Evolutionary conservation across 495 filamentous ascomycete species (phyloP).

Genomic region (Neurospora hispaniola): DNA sequence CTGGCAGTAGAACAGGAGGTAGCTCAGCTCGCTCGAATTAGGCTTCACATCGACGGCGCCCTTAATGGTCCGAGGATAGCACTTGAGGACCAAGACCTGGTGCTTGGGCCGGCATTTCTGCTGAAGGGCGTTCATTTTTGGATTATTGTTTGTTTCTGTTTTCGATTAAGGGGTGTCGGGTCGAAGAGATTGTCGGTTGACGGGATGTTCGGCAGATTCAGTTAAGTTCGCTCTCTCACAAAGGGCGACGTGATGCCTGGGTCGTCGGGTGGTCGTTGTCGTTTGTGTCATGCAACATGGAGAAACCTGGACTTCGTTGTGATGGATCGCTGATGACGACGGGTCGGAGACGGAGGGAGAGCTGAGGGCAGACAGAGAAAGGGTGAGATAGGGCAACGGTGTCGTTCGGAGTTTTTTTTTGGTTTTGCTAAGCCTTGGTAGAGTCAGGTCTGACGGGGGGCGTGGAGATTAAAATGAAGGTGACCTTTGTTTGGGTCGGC

Average conservation of each 20-base stretch:
- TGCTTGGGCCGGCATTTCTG: constrained; percentile 74
- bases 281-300: background rate
- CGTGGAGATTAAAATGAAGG: constrained; percentile 1
- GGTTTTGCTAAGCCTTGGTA: background rate
- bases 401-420: background rate
- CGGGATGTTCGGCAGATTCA: background rate
- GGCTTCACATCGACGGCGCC: constrained; percentile 82
- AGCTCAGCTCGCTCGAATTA: constrained; percentile 88
- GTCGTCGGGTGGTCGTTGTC: background rate
- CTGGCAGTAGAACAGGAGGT: constrained; percentile 89
- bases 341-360: background rate
- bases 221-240: background rate
- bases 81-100: constrained; percentile 85
- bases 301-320: background rate
- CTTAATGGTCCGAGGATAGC: constrained; percentile 83
- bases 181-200: background rate
- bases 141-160: background rate
- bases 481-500: background rate
- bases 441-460: background rate
- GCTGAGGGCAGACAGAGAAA: background rate
- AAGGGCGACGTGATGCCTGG: background rate
- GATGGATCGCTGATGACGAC: background rate
- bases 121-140: constrained; percentile 45
- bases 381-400: background rate
- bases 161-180: background rate